Base-by-base conservation (phyloP, 345 rosid genomes). In the Salix viminalis region DNA sequence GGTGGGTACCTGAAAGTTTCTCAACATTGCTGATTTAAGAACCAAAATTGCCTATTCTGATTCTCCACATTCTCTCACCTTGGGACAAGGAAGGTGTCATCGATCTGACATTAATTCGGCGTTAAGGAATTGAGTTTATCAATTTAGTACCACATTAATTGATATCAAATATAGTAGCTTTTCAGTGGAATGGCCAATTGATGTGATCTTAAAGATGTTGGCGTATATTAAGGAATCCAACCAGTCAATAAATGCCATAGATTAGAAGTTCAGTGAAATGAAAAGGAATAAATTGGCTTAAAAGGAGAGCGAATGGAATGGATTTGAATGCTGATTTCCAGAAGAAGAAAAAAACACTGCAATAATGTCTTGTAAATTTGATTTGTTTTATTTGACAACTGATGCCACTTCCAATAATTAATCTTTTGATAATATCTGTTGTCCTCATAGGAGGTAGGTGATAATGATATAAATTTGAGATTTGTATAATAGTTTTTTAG, bases 1-100 rank as follows among this genome's bases (percentile, higher is more conserved):
- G 13, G 54, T 76, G 46, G 75, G 82, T 70, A 69, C 70, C 61
- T 26, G 37, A 42, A 46, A 10, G 39, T 37, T 19, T 41, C 44
- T 9, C 44, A 41, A 41, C 44, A 41, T 41, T 41, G 44, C 44
- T 10, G 13, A 10, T 41, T 41, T 41, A 41, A 41, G 44, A 9
- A 41, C 13, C 44, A 41, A 41, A 41, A 41, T 42, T 4, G 7
- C 67, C 32, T 14, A n/a, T 14, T 60, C 26, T 11, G 36, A 23
- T 13, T 73, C 54, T 61, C 68, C 18, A 73, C 61, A 24, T 41
- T 73, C 28, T 30, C 67, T 48, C 32, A 7, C 52, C 37, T 26
- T 61, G 39, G 26, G 56, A 73, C 28, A 39, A 39, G 54, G 54
- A 4, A 23, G 58, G 58, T 52, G 58, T 2, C 58, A 52, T n/a